Base-by-base conservation (phyloP, 2,329 filamentous ascomycete genomes). In the Cladosporium oxysporum region DNA sequence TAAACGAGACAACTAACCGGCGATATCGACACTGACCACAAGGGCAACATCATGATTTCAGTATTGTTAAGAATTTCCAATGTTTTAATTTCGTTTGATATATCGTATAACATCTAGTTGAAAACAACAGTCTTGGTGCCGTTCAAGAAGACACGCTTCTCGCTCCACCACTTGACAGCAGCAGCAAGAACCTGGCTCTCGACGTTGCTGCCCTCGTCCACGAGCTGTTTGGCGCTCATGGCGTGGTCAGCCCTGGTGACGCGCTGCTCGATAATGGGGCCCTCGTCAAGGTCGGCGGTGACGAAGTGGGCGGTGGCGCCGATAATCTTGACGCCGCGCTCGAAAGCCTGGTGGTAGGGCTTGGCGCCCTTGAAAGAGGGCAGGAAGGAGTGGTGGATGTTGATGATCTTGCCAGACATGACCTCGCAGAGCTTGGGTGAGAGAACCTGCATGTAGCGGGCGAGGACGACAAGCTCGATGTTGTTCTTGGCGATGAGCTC, bases 321-420 rank as follows among this genome's bases (percentile, higher is more conserved):
- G 66, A 93, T 93, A 72, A 95, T 94, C 85, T 95, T 95, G 70
- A 95, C 91, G 67, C 91, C 91, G 31, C 91, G 87, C 69, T 94
- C 91, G 76, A 91, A 93, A 8, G 91, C 91, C 83, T 95, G 91
- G 79, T 94, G 91, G 79, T 95, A 95, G 3, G 91, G 91, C 80
- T 92, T 92, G 33, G 91, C 91, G 68, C 91, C 91, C 84, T 95
- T 95, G 86, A 95, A 95, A 11, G 86, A 89, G 0, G 91, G 91
- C 83, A 95, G 78, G 86, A 95, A 95, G 71, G 87, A 90, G 81
- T 95, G 91, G 81, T 95, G 91, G 79, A 95, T 94, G 81, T 95
- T 95, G 89, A 95, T 94, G 81, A 95, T 95, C 76, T 88, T 88
- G 66, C 91, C 91, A 60, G 88, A 90, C 91, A 95, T 93, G 72